A percentile compares a stretch with the other conserved stretches of the same genome.
Conservation (phyloP, 2,329 filamentous ascomycete genomes). For the Calonectria crousiana region DNA sequence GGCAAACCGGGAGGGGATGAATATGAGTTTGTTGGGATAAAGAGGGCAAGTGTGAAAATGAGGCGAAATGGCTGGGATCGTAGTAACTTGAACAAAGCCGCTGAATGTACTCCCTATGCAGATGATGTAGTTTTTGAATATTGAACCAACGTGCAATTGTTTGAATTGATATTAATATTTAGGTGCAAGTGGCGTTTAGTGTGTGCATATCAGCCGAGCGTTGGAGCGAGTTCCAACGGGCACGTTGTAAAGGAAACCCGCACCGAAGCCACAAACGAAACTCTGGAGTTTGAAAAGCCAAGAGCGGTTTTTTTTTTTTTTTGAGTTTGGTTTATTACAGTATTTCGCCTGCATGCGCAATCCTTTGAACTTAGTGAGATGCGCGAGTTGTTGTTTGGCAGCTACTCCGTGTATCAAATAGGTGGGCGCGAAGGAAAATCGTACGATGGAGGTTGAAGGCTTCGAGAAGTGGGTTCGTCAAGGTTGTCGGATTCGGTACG, state of each 20-base stretch:
- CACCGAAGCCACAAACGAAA: not conserved
- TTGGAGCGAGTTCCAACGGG: not conserved
- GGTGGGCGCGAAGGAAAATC: not conserved
- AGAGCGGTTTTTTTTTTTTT: too few relatives aligned
- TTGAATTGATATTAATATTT: not conserved
- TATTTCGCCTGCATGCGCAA: not conserved
- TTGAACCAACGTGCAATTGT: too few relatives aligned
- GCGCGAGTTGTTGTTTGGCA: not conserved
- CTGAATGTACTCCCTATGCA: not conserved
- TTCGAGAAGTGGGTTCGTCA: not conserved
- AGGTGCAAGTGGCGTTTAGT: not conserved
- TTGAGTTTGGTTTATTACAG: not conserved
- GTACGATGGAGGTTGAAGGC: not conserved
- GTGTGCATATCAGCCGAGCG: not conserved
- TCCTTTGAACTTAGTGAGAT: not conserved
- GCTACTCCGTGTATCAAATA: not conserved
- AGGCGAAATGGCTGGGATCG: not conserved
- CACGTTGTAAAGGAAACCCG: not conserved
- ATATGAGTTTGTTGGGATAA: not conserved
- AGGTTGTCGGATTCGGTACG: not conserved
- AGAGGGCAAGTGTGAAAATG: not conserved
- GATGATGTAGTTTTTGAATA: not conserved
- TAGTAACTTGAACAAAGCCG: not conserved
- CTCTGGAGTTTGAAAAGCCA: not conserved
- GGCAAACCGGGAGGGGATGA: not conserved